Evolutionary conservation across 169 alveolate species (phyloP), one percentile per base, ranked within the genome.

Genomic region (Plasmodium gallinaceum): DNA sequence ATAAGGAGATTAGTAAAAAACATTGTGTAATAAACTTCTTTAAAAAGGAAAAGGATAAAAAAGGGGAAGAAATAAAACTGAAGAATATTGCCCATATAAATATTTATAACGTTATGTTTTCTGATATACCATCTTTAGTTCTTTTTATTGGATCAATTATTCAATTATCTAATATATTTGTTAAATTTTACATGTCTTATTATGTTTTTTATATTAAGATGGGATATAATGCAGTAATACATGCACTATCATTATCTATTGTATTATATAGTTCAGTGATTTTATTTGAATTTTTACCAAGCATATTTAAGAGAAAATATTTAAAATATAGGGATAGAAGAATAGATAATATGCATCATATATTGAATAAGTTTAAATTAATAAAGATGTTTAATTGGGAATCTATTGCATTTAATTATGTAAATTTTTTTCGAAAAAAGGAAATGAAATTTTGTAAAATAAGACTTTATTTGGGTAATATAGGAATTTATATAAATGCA

Each of bases 381-480:
- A 76, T 76, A 52, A 76, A 76, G 62, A 76, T 76, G 78, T 76
- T 76, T 37, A 76, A 76, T 76, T 76, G 89, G 89, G 89, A 76
- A 65, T 48, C 78, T 7, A 24, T 76, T 62, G 89, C 89, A 24
- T 76, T 76, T 65, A 65, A 76, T 64, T 76, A 76, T 65, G 43
- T 76, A 62, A 76, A 76, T 64, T 64, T 24, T 64, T 65, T 64
- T 64, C 76, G 89, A 26, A 46, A 45, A 42, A 76, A 76, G 52
- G 89, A 76, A 76, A 76, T 76, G 89, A 43, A 48, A 66, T 62
- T 64, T n/a, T 76, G 76, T 54, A 76, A 76, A 76, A 48, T 76
- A 32, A 46, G 89, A 62, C 74, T 76, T 45, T 76, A 76, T 54
- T 76, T 76, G 76, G 60, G 71, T 26, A 76, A 52, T 37, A 26